Base-by-base conservation (phyloP, 306 rosid genomes). In the Abrus pulchellus region DNA sequence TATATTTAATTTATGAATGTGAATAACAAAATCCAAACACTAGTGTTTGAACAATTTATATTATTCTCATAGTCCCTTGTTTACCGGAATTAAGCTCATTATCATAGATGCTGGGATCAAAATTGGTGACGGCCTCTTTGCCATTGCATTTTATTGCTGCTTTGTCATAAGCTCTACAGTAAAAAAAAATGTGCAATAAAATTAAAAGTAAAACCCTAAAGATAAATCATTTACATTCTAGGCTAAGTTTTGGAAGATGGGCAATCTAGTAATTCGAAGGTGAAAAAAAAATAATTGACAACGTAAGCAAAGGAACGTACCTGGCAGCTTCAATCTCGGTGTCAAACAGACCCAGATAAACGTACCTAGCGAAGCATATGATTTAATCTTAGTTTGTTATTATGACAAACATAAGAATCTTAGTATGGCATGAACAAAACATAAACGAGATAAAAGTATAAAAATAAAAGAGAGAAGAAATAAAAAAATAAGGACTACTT, bases 101-200 rank as follows among this genome's bases (percentile, higher is more conserved):
- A 7, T 96, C 92, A 54, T 96, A 96, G 63, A 89, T 92, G 87
- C 91, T 96, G 65, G 99, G 97, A 86, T 96, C 99, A 80, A 96
- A 96, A 83, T 96, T 96, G n/a, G 99, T 96, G 79, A 96, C 99
- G 32, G 99, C 98, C 67, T 96, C 99, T 74, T 93, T 96, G 68
- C 99, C 99, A 27, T 96, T 96, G 80, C 94, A 96, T 87, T 93
- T 96, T 33, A 96, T 88, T 28, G 99, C 99, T 80, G 99, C 99
- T 88, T 96, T 96, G 60, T 96, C 99, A 86, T 96, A 96, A 41
- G 99, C 98, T 90, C 99, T 96, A 76, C 2, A 52, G 79, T 74
- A 73, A 72, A 49, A 75, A 72, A 20, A 20, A 20, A 20, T 6
- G 36, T 13, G 79, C 38, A 68, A 3, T 13, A 36, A 67, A 61